These are phyloP conservation scores for Apiospora phragmitis DNA, from an alignment of 2,329 filamentous ascomycete species.

Conservation along the genomic window DNA sequence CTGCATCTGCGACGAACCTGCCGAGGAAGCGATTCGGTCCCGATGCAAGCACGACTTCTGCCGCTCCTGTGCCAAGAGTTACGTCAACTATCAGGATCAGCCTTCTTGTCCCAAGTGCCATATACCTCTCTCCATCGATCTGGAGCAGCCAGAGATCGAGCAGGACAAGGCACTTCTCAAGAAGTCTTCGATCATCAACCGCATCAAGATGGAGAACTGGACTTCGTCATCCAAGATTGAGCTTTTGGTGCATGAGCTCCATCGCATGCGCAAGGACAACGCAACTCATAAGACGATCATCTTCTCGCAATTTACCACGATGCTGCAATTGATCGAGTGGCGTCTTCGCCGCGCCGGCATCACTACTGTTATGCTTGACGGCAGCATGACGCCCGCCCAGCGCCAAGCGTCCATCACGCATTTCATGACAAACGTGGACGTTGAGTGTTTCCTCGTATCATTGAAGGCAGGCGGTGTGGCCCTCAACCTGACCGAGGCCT, in stretches of 20 bases:
- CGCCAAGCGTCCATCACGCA: slow-evolving; percentile 92
- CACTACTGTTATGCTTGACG: slow-evolving; percentile 97
- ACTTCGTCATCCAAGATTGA: slow-evolving; percentile 98
- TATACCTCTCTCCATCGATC: slow-evolving; percentile 84
- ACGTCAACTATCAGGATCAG: slow-evolving; percentile 75
- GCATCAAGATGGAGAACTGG: slow-evolving; percentile 99
- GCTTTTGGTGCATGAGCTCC: slow-evolving; percentile 89
- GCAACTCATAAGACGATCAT: slow-evolving; percentile 96
- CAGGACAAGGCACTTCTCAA: slow-evolving; percentile 85
- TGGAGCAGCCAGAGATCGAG: slow-evolving; percentile 93
- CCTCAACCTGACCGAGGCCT: slow-evolving; percentile 92
- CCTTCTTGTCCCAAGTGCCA: slow-evolving; percentile 90
- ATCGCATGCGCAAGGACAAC: slow-evolving; percentile 88
- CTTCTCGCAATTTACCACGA: slow-evolving; percentile 95
- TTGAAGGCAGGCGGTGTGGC: slow-evolving; percentile 96
- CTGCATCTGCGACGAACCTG: slow-evolving; percentile 93
- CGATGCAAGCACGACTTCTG: slow-evolving; percentile 93
- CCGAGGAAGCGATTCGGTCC: slow-evolving; percentile 91
- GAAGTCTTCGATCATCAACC: slow-evolving; percentile 97
- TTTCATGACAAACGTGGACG: slow-evolving; percentile 93
- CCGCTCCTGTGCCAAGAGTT: slow-evolving; percentile 76
- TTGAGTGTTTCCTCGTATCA: slow-evolving; percentile 94
- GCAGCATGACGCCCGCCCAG: slow-evolving; percentile 93
- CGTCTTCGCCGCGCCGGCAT: slow-evolving; percentile 94
- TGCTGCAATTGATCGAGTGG: slow-evolving; percentile 97